phyloP scores from a whole-genome alignment of 495 filamentous ascomycete genomes.

The Cudoniella acicularis region DNA sequence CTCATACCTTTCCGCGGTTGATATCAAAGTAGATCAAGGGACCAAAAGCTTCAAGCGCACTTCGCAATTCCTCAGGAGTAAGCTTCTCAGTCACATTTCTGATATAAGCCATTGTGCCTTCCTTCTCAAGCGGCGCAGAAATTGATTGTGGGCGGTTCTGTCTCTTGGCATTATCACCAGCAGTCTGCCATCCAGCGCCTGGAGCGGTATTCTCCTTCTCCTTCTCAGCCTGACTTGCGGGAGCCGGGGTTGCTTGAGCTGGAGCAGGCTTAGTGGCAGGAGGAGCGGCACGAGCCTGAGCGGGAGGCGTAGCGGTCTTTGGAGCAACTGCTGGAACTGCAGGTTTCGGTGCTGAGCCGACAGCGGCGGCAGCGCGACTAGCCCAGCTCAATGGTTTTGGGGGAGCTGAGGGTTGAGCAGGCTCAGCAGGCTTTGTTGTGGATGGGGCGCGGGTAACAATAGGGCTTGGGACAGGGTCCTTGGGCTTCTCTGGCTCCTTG shows the following conservation, averaged over 20 bases:
- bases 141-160: conserved; percentile 62
- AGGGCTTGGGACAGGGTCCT: conserved; percentile 47
- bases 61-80: conserved; percentile 60
- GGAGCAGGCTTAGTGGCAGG: conserved; percentile 14
- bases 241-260: conserved; percentile 37
- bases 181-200: conserved; percentile 71
- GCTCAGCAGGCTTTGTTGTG: conserved; percentile 40
- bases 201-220: conserved; percentile 23
- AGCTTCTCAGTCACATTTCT: conserved; percentile 92
- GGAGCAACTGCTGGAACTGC: conserved; percentile 35
- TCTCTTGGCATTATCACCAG: conserved; percentile 73
- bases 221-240: conserved; percentile 8
- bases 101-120: conserved; percentile 75
- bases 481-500: conserved; percentile 41
- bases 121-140: conserved; percentile 53
- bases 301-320: conserved; percentile 26
- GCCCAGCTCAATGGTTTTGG: conserved; percentile 84
- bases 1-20: conserved; percentile 75
- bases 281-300: conserved; percentile 23
- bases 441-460: conserved; percentile 33
- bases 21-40: conserved; percentile 85
- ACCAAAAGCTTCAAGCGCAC: conserved; percentile 66
- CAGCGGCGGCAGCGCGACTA: conserved; percentile 57
- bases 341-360: conserved; percentile 38
- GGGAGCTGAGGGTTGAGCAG: conserved; percentile 34